Conservation (phyloP, 257 asterid genomes). For the Eustoma russellianum region DNA sequence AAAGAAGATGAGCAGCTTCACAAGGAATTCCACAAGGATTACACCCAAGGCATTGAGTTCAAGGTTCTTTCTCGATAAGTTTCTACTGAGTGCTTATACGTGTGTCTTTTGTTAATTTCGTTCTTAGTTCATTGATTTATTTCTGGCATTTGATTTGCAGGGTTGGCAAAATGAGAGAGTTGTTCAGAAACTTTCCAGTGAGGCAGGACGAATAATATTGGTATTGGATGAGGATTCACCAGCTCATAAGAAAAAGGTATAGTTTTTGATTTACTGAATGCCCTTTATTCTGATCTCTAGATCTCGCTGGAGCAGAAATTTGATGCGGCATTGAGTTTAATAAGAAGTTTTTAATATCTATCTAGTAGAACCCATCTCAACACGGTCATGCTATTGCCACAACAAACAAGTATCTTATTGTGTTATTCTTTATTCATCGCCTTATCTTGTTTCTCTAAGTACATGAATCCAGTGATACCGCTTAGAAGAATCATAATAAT, state of each 20-base stretch:
- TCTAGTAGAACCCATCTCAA: too few relatives aligned
- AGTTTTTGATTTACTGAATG: too few relatives aligned
- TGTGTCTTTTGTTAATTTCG: neutral
- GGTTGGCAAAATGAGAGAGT: constrained; percentile 12
- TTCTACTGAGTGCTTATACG: constrained; percentile 1
- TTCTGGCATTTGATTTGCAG: constrained; percentile 2
- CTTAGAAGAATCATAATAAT: too few relatives aligned
- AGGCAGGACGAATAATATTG: constrained; percentile 2
- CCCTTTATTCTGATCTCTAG: too few relatives aligned
- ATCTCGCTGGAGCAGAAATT: too few relatives aligned
- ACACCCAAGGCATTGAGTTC: constrained; percentile 9
- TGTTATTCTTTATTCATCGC: too few relatives aligned
- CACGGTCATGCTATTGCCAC: too few relatives aligned
- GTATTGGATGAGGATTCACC: constrained; percentile 10
- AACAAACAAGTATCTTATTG: too few relatives aligned
- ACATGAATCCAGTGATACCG: too few relatives aligned
- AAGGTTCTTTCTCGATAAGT: neutral
- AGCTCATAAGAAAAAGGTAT: constrained; percentile 11
- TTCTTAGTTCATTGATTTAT: neutral
- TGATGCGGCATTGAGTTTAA: too few relatives aligned
- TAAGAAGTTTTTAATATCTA: too few relatives aligned
- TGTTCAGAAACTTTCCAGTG: neutral
- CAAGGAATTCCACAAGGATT: constrained; percentile 9
- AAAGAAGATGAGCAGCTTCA: constrained; percentile 8
- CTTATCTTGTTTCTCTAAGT: too few relatives aligned